phyloP scores from a whole-genome alignment of 2,329 filamentous ascomycete genomes.

The Penicillium oxalicum region DNA sequence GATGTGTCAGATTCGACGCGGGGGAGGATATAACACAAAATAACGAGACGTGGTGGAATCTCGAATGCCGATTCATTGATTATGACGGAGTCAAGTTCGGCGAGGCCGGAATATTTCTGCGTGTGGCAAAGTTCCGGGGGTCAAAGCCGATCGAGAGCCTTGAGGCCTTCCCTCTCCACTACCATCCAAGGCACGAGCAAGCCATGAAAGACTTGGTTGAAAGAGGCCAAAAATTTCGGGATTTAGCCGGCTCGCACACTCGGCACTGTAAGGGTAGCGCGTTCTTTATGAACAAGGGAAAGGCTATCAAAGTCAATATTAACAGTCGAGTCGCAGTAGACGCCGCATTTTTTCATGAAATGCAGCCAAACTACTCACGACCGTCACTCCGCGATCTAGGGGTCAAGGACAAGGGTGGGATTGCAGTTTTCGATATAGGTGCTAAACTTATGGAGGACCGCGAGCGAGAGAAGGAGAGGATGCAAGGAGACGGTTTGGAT shows the following conservation, averaged over 20 bases:
- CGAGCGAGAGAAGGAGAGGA: not conserved
- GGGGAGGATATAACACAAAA: not conserved
- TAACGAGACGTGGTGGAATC: conserved; percentile 19
- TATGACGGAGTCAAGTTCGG: conserved; percentile 25
- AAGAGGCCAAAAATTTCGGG: conserved; percentile 25
- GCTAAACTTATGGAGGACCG: not conserved
- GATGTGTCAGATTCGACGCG: not conserved
- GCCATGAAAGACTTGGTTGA: conserved; percentile 21
- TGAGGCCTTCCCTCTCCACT: conserved; percentile 26
- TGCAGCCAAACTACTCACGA: not conserved
- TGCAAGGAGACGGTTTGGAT: not conserved
- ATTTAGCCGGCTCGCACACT: conserved; percentile 22
- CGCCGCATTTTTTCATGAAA: not conserved
- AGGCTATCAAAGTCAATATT: not conserved
- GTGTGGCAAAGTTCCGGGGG: conserved; percentile 23
- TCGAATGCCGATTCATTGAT: conserved; percentile 26
- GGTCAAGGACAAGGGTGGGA: not conserved
- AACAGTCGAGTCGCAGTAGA: not conserved
- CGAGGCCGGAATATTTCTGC: conserved; percentile 18
- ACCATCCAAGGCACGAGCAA: conserved; percentile 20
- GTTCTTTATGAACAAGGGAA: conserved; percentile 7
- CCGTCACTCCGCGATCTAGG: not conserved
- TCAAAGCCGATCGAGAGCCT: conserved; percentile 26
- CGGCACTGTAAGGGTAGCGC: conserved; percentile 27
- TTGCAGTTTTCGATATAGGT: not conserved